Conservation (phyloP, 345 rosid genomes). For the Lepidium aucheri region DNA sequence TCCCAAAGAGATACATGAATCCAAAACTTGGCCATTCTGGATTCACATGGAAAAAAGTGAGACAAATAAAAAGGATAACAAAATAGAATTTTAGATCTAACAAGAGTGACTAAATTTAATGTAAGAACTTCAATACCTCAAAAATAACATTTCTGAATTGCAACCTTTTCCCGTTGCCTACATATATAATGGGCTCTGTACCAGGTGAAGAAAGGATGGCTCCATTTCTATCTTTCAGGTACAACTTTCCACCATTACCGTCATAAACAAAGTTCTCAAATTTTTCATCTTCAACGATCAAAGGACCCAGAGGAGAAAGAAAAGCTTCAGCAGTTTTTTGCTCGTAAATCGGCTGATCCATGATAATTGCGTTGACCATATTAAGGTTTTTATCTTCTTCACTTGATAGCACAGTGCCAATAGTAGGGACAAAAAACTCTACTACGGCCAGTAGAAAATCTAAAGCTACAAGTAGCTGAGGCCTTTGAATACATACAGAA, state of each 20-base stretch:
- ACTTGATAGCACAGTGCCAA: slow-evolving; percentile 56
- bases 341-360: slow-evolving; percentile 51
- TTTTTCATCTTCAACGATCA: slow-evolving; percentile 77
- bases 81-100: not conserved
- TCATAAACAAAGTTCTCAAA: slow-evolving; percentile 71
- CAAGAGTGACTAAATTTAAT: not conserved
- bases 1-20: slow-evolving; percentile 83
- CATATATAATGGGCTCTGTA: slow-evolving; percentile 63
- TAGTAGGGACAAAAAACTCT: slow-evolving; percentile 86
- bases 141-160: slow-evolving; percentile 77
- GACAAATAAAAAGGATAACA: not conserved
- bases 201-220: slow-evolving; percentile 52
- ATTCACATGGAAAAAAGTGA: slow-evolving; percentile 12
- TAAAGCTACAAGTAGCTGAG: slow-evolving; percentile 89
- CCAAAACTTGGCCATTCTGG: slow-evolving; percentile 82
- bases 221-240: slow-evolving; percentile 68
- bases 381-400: slow-evolving; percentile 53
- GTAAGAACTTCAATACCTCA: slow-evolving; percentile 41
- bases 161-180: slow-evolving; percentile 71
- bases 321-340: slow-evolving; percentile 59
- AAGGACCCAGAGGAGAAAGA: slow-evolving; percentile 72
- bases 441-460: slow-evolving; percentile 89
- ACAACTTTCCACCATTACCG: slow-evolving; percentile 77
- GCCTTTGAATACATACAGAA: slow-evolving; percentile 75
- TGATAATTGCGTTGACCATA: slow-evolving; percentile 50